Base-by-base conservation (phyloP, 208 protist species). In the Wallacemonas sp. region DNA sequence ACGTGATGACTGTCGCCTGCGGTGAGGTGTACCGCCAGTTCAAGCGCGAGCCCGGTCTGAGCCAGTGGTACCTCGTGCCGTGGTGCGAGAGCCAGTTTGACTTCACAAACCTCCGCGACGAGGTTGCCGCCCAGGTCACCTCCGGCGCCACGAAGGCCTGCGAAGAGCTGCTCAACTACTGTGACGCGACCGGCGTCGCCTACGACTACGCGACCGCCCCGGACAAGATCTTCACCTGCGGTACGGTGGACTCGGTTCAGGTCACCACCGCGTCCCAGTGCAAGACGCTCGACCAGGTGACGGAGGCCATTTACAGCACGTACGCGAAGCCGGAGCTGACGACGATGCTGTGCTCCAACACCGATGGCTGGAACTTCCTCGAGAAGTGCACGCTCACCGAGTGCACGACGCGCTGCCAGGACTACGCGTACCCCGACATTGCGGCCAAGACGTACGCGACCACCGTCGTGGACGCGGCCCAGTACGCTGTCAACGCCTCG, bases 61-160 rank as follows among this genome's bases (percentile, higher is more conserved):
- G 91, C 29, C 88, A 94, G 76, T 94, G 82, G 81, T 87, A 85
- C 63, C 46, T 82, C n/a, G 81, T 92, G 26, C 88, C 88, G 61
- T 88, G 75, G 68, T 88, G 81, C 69, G 65, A 88, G 14, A 31
- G 33, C 20, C 0, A 86, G 31, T 89, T 89, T 57, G 31, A 79
- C 38, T 79, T 94, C 46, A 46, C 11, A 4, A 26, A 8, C 31
- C 38, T 88, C 22, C 75, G 76, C n/a, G 29, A 31, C 28, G 49
- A 79, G 23, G 66, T 93, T 22, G 39, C 41, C 5, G 23, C 14
- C 1, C 42, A 82, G 31, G 81, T 77, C 42, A 44, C 2, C 20
- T 1, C 25, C 3, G 54, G 45, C 22, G 61, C 81, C 8, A 0
- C 75, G 10, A 25, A 25, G 11, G 82, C 81, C n/a, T 93, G 87